Evolutionary conservation across 2,329 filamentous ascomycete species (phyloP), one percentile per base, ranked within the genome.

Genomic region (Venturia oleaginea): DNA sequence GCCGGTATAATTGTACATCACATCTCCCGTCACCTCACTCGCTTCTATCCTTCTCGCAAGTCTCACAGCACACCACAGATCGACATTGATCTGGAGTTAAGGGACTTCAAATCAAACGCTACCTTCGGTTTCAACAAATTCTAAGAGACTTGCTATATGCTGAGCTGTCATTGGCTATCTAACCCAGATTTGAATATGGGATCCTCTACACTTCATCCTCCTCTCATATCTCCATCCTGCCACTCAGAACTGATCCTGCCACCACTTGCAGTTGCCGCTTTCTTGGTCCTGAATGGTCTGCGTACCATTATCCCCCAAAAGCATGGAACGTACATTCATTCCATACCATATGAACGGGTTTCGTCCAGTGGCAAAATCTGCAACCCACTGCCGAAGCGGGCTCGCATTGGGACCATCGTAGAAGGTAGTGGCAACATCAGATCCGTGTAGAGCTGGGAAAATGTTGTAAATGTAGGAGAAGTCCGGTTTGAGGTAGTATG

Each of bases 391-490:
- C 43, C 24, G 43, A 22, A 46, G n/a, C 7, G 17, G 6, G 24
- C 11, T 46, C 1, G 19, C 43, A 8, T 22, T n/a, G n/a, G 43
- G 43, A 19, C 73, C 76, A 51, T 79, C 77, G 72, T 78, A 85
- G 72, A 80, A 84, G 0, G 80, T 82, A 67, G 82, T 84, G 0
- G 76, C 66, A 4, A 83, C 68, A 67, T 86, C 84, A 61, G 77
- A 71, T 22, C 78, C 81, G 69, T 86, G 84, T 42, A 82, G 73
- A 8, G 76, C 82, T 0, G 83, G 82, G 0, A 79, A 79, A 0
- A 83, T 76, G 27, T 77, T 74, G 69, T 85, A 86, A 30, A 80
- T 71, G 72, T 85, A 85, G 1, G 75, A 75, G 70, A 74, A 79
- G 8, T 78, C 82, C 1, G 72, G 73, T 64, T 77, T 76, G 4